phyloP scores from a whole-genome alignment of 768 basidiomycete genomes.

The Tylopilus sp. region DNA sequence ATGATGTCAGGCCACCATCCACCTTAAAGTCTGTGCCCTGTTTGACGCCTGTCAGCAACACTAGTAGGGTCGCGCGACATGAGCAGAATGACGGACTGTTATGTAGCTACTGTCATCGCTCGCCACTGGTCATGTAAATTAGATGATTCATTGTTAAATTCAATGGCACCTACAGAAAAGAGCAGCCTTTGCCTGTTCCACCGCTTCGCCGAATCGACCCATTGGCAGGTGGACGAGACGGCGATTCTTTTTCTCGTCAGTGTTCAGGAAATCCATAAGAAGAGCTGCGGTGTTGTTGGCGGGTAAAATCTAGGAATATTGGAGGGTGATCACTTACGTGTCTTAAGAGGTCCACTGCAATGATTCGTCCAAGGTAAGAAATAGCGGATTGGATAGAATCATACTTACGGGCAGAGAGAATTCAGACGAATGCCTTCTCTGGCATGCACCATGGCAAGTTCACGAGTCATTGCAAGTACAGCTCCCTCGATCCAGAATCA shows the following conservation, averaged over 20 bases:
- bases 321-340: slow-evolving; percentile 53
- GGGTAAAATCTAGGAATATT: not conserved
- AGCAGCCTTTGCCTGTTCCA: slow-evolving; percentile 91
- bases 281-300: slow-evolving; percentile 54
- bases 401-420: slow-evolving; percentile 87
- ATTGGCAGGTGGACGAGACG: slow-evolving; percentile 89
- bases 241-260: slow-evolving; percentile 90
- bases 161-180: slow-evolving; percentile 77
- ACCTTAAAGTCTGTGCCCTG: slow-evolving; percentile 93
- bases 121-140: slow-evolving; percentile 52
- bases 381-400: not conserved
- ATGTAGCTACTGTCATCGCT: slow-evolving; percentile 96
- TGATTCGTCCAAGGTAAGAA: slow-evolving; percentile 3
- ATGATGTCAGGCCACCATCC: slow-evolving; percentile 89
- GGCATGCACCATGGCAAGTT: slow-evolving; percentile 97
- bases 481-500: slow-evolving; percentile 58
- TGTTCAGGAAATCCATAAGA: slow-evolving; percentile 97
- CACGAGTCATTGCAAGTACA: slow-evolving; percentile 97
- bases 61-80: not conserved
- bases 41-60: slow-evolving; percentile 5
- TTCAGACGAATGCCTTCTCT: slow-evolving; percentile 96
- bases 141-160: slow-evolving; percentile 3
- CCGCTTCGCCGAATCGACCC: slow-evolving; percentile 96
- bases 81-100: slow-evolving; percentile 55
- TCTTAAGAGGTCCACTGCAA: slow-evolving; percentile 86